Evolutionary conservation across 176 grass and related monocot genomes (phyloP).

Genomic region (Guadua angustifolia): DNA sequence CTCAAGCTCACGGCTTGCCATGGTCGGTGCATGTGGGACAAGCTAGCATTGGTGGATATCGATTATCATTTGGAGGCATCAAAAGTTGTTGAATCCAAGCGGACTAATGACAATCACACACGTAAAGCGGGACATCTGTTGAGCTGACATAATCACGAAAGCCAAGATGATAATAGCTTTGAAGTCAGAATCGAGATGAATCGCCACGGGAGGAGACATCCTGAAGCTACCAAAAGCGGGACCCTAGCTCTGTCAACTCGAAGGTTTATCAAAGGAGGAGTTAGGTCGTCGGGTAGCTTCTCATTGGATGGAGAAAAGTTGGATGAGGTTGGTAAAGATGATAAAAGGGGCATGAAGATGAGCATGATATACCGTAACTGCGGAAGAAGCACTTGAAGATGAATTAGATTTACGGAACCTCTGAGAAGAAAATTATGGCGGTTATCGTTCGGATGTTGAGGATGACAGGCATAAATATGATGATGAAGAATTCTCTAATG

Average conservation of each 20-base stretch:
- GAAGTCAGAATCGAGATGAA: slow-evolving; percentile 39
- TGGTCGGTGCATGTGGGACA: no score
- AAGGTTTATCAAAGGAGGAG: slow-evolving; percentile 87
- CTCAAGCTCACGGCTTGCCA: no score
- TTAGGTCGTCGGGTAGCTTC: slow-evolving; percentile 90
- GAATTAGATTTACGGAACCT: slow-evolving; percentile 55
- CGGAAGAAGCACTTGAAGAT: slow-evolving; percentile 61
- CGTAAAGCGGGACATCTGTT: no score
- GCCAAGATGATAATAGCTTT: slow-evolving; percentile 17
- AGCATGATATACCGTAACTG: slow-evolving; percentile 50
- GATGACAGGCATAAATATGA: slow-evolving; percentile 74
- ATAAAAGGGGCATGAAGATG: slow-evolving; percentile 53
- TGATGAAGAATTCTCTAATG: slow-evolving; percentile 61
- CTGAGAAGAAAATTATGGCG: slow-evolving; percentile 61
- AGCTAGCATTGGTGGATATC: no score
- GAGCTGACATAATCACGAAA: slow-evolving; percentile 43
- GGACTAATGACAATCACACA: no score
- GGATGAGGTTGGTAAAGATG: slow-evolving; percentile 49
- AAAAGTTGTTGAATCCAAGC: no score
- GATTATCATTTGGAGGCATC: no score
- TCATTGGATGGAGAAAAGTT: slow-evolving; percentile 79
- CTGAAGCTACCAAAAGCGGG: slow-evolving; percentile 47
- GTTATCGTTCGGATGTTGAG: slow-evolving; percentile 73
- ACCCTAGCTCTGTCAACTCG: slow-evolving; percentile 53
- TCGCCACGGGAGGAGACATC: slow-evolving; percentile 28